Evolutionary conservation across 257 asterid genomes (phyloP).

Genomic region (Salvia hispanica): DNA sequence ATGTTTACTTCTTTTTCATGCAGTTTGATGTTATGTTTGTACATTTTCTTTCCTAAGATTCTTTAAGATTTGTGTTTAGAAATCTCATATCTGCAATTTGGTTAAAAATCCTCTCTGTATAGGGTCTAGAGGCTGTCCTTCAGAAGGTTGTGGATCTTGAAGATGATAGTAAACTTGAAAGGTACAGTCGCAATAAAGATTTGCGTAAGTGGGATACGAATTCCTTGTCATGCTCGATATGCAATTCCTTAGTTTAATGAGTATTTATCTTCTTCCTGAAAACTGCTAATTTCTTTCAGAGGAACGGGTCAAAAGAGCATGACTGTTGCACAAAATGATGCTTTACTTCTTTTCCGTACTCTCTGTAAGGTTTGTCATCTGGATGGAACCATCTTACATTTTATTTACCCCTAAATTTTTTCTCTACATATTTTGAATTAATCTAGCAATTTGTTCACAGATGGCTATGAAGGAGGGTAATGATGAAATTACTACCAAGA

Average conservation of each 20-base stretch:
- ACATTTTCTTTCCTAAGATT: conserved; percentile 27
- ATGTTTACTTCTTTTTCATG: conserved; percentile 11
- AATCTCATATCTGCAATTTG: conserved; percentile 26
- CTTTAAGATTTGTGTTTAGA: conserved; percentile 25
- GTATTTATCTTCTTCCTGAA: no score
- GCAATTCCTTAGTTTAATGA: no score
- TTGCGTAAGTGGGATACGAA: neutral
- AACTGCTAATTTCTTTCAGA: conserved; percentile 46
- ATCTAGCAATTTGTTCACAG: conserved; percentile 53
- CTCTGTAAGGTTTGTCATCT: conserved; percentile 84
- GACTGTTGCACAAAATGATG: conserved; percentile 79
- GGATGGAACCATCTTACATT: conserved; percentile 27
- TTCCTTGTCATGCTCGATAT: no score
- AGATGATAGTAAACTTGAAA: conserved; percentile 73
- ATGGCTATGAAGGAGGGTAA: conserved; percentile 94
- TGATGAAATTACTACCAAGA: conserved; percentile 80
- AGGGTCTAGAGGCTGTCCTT: conserved; percentile 90
- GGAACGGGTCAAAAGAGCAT: conserved; percentile 62
- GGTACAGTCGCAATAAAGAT: conserved; percentile 44
- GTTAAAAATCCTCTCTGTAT: conserved; percentile 34
- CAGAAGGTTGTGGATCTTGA: conserved; percentile 88
- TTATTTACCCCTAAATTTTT: conserved; percentile 11
- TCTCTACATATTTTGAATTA: conserved; percentile 26
- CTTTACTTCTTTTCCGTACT: conserved; percentile 82
- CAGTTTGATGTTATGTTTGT: conserved; percentile 3